phyloP scores from a whole-genome alignment of 768 basidiomycete genomes.

The Nevesoporus exiguus region DNA sequence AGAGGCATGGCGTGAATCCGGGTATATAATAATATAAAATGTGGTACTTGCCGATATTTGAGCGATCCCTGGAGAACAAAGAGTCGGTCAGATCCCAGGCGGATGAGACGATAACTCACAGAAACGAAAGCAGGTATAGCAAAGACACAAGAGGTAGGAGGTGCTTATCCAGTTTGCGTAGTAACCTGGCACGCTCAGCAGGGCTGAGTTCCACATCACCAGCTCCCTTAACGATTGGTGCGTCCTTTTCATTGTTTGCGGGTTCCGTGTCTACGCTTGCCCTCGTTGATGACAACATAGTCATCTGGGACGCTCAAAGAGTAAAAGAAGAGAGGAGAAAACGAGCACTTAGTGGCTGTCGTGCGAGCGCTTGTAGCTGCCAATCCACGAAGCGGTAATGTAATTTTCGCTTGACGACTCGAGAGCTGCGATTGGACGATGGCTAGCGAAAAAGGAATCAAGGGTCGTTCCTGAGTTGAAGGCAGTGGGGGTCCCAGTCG shows the following conservation, averaged over 20 bases:
- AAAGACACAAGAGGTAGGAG: slow-evolving; percentile 43
- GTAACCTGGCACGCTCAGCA: slow-evolving; percentile 24
- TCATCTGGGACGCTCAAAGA: neutral
- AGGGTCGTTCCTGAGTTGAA: no score
- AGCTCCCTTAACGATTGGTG: neutral
- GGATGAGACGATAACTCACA: slow-evolving; percentile 31
- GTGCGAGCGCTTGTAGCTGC: neutral
- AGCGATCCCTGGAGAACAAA: slow-evolving; percentile 35
- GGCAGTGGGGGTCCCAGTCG: no score
- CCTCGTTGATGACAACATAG: slow-evolving; percentile 17
- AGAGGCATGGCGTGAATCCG: neutral
- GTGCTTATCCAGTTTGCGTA: slow-evolving; percentile 45
- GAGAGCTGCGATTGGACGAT: no score
- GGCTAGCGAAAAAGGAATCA: no score
- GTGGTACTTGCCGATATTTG: slow-evolving; percentile 40
- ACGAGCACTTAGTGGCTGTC: neutral
- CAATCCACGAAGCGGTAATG: neutral
- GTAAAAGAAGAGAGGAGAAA: neutral
- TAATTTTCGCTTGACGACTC: no score
- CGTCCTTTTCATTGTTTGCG: slow-evolving; percentile 13
- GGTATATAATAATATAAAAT: neutral
- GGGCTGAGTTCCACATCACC: slow-evolving; percentile 9
- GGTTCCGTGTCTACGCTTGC: slow-evolving; percentile 10
- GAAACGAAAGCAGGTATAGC: slow-evolving; percentile 44
- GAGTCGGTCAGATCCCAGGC: neutral